Conservation (phyloP, 176 grass and related monocot species). For the Puccinellia tenuiflora region DNA sequence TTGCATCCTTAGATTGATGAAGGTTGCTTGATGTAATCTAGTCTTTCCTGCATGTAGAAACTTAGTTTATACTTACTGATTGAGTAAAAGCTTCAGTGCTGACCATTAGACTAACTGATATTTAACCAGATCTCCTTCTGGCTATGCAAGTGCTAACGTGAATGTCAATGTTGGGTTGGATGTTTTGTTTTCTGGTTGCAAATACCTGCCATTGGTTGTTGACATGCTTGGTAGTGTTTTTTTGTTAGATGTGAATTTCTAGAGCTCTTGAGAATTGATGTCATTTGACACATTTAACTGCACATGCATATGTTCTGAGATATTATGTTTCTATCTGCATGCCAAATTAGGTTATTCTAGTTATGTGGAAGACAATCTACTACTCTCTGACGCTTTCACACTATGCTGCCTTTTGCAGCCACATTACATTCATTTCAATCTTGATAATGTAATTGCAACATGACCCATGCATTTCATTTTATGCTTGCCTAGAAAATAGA, state of each 20-base stretch:
- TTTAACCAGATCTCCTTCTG: background rate
- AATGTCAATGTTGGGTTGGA: background rate
- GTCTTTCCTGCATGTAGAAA: background rate
- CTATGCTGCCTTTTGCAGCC: background rate
- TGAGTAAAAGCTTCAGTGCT: background rate
- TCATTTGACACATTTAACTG: background rate
- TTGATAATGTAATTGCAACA: background rate
- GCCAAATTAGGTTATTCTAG: background rate
- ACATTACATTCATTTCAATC: background rate
- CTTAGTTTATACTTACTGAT: background rate
- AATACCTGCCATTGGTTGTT: background rate
- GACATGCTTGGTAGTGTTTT: background rate
- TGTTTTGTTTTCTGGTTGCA: background rate
- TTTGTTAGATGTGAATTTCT: background rate
- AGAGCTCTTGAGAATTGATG: background rate
- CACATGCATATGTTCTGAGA: background rate
- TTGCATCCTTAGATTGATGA: background rate
- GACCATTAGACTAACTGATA: conserved; percentile 2
- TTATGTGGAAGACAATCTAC: background rate
- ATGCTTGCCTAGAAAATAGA: background rate
- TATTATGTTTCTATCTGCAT: background rate
- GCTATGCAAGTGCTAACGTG: background rate
- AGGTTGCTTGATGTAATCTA: background rate
- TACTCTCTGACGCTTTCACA: background rate
- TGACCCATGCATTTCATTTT: background rate